These are phyloP conservation scores for Heliocybe sulcata DNA, from an alignment of 1,284 basidiomycete genomes.

Conservation along the genomic window DNA sequence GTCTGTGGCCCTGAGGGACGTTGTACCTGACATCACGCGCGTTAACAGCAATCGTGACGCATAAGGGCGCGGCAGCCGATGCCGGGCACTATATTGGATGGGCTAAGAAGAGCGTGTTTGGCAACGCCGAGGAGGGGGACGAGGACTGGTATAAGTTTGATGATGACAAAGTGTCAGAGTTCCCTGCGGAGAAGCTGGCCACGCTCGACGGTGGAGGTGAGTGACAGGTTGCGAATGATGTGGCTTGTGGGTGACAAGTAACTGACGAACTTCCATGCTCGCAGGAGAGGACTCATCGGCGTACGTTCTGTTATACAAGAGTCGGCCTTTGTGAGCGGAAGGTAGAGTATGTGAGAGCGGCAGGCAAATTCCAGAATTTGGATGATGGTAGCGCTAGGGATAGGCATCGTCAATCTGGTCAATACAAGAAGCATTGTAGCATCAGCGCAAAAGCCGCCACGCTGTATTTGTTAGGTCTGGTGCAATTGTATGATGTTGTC, in stretches of 20 bases:
- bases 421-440: no score
- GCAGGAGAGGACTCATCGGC: conserved; percentile 70
- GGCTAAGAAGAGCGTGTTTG: conserved; percentile 69
- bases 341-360: not conserved
- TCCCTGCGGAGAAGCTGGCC: conserved; percentile 76
- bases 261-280: conserved; percentile 12
- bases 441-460: not conserved
- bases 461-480: not conserved
- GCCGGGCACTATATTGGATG: conserved; percentile 92
- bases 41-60: conserved; percentile 79
- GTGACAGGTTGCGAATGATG: conserved; percentile 14
- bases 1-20: no score
- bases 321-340: conserved; percentile 27
- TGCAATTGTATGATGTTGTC: not conserved
- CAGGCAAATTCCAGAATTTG: not conserved
- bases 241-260: conserved; percentile 10
- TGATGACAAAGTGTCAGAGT: conserved; percentile 85
- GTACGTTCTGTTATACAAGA: conserved; percentile 82
- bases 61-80: conserved; percentile 94
- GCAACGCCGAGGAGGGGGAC: conserved; percentile 40
- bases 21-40: conserved; percentile 1
- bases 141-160: conserved; percentile 89
- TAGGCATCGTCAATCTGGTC: no score
- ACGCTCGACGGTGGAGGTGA: conserved; percentile 83
- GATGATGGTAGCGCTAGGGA: not conserved